Base-by-base conservation (phyloP, 2,329 filamentous ascomycete genomes). In the Botryotinia convoluta region DNA sequence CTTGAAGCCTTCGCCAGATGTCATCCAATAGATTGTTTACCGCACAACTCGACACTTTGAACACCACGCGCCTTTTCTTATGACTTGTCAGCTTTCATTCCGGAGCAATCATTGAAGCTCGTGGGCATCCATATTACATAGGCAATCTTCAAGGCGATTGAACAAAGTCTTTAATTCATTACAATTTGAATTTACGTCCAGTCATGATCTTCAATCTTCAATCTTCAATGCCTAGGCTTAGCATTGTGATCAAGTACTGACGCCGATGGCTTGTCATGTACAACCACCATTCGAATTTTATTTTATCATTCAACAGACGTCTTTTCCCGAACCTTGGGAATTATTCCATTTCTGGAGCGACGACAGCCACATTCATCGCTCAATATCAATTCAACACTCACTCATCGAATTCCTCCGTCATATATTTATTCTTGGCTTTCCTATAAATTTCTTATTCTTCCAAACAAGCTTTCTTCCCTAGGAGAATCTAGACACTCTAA, bases 81-180 rank as follows among this genome's bases (percentile, higher is more conserved):
- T 71, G 69, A 71, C 69, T 65, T 54, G 69, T 71, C 69, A 51
- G 45, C 59, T 71, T 71, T 71, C 60, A 44, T 71, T 71, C 69
- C 60, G 20, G 32, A 35, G 44, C 69, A 65, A 71, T 71, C 69
- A 65, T 71, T 35, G 18, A 65, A 65, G 59, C 60, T 42, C 60
- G 69, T 71, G 69, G 37, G 48, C 32, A 42, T 39, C 44, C 22
- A 14, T 37, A 10, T 37, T 29, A 42, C 26, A 35, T 54, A 57
- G 16, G 16, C 22, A 68, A 42, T 42, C 32, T 20, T 22, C 5
- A 29, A 18, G 44, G n/a, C 3, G 7, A 37, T 51, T 29, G 44
- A 22, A 18, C 42, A 59, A 60, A 26, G n/a, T 37, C 54, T 70
- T 45, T n/a, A 26, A 39, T 68, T 22, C 35, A 57, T 9, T 54